Percentiles rank a stretch among this genome's conserved stretches.
These are phyloP conservation scores for Clavispora carvajalis DNA, from an alignment of 805 yeast species.

Conservation along the genomic window DNA sequence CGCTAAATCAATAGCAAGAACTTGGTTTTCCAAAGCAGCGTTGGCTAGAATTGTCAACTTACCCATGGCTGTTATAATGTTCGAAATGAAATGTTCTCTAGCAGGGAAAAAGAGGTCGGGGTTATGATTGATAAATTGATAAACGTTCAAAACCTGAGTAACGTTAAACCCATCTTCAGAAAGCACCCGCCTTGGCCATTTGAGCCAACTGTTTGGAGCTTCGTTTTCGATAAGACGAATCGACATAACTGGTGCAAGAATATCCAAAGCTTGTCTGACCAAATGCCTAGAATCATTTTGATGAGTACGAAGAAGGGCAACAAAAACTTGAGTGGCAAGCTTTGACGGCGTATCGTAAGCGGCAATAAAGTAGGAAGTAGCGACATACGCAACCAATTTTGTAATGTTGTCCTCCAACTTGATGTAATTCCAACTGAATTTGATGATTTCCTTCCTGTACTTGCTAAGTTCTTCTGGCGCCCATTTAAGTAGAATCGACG, in stretches of 20 bases:
- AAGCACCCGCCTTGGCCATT: conserved; percentile 89
- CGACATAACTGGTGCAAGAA: conserved; percentile 82
- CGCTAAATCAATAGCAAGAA: conserved; percentile 82
- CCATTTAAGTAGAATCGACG: conserved; percentile 69
- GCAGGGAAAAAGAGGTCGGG: conserved; percentile 79
- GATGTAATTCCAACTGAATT: conserved; percentile 91
- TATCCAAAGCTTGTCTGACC: conserved; percentile 82
- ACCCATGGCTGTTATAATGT: conserved; percentile 88
- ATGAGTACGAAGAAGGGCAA: conserved; percentile 78
- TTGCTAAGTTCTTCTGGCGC: conserved; percentile 57
- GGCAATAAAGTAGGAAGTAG: conserved; percentile 79
- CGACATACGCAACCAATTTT: conserved; percentile 88
- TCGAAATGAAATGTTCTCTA: conserved; percentile 83
- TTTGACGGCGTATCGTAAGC: conserved; percentile 85
- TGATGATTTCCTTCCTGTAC: conserved; percentile 76
- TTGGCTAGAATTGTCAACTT: conserved; percentile 75
- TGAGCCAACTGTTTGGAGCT: conserved; percentile 69
- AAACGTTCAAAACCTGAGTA: conserved; percentile 79
- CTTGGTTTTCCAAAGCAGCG: conserved; percentile 75
- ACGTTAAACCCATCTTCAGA: conserved; percentile 88
- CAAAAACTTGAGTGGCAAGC: conserved; percentile 87
- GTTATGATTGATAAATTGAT: conserved; percentile 83
- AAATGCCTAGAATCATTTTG: conserved; percentile 79
- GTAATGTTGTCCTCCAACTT: conserved; percentile 83
- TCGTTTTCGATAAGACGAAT: conserved; percentile 54